Evolutionary conservation across 78 protist genomes (phyloP).

Genomic region (Chrysochromulina parva): DNA sequence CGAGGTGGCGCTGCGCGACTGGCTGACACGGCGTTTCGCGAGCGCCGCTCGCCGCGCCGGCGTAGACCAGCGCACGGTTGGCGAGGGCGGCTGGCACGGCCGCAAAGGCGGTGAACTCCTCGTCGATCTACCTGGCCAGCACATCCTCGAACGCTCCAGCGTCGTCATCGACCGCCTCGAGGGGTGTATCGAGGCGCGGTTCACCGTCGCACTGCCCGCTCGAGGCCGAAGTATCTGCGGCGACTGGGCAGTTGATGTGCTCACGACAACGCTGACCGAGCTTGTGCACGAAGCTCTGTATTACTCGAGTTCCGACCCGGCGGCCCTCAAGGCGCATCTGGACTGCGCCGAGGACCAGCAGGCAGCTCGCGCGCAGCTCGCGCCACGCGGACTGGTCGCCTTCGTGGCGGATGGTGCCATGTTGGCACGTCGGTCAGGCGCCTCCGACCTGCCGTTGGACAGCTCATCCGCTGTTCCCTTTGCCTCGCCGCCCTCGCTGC

Average conservation of each 20-base stretch:
- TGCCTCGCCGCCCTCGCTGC: slow-evolving; percentile 34
- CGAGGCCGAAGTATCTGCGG: slow-evolving; percentile 44
- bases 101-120: slow-evolving; percentile 44
- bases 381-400: slow-evolving; percentile 32
- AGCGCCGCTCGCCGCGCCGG: background rate
- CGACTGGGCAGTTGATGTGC: background rate
- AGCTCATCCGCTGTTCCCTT: background rate
- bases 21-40: background rate
- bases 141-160: slow-evolving; percentile 49
- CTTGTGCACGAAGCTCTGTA: background rate
- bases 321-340: slow-evolving; percentile 10
- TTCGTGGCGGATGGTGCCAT: slow-evolving; percentile 68
- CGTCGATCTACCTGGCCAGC: slow-evolving; percentile 47
- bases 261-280: background rate
- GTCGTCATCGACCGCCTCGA: background rate
- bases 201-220: slow-evolving; percentile 54
- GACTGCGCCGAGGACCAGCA: slow-evolving; percentile 52
- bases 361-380: slow-evolving; percentile 13
- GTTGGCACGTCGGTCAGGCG: slow-evolving; percentile 59
- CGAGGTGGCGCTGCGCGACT: background rate
- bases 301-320: background rate
- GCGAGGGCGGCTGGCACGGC: background rate
- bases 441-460: slow-evolving; percentile 41
- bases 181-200: slow-evolving; percentile 21
- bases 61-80: background rate